These are phyloP conservation scores for Aureobasidium leucospermi DNA, from an alignment of 2,329 filamentous ascomycete genomes.

Conservation along the genomic window DNA sequence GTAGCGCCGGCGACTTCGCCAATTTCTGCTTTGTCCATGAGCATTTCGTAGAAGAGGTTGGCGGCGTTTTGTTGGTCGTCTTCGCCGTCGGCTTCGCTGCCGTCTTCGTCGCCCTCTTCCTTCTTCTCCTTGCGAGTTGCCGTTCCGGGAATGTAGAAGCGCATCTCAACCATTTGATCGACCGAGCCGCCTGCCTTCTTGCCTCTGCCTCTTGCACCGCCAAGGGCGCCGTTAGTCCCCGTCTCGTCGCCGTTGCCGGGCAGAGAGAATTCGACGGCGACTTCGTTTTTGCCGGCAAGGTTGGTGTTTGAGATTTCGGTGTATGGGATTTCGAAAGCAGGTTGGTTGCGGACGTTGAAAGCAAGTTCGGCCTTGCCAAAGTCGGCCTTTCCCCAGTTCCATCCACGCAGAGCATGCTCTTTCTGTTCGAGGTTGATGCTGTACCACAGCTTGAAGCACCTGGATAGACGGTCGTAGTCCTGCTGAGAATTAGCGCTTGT, in stretches of 20 bases:
- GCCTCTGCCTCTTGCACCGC: conserved; percentile 67
- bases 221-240: conserved; percentile 64
- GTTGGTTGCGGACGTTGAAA: conserved; percentile 95
- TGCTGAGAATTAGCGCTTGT: conserved; percentile 29
- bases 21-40: conserved; percentile 98
- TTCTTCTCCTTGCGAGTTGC: conserved; percentile 64
- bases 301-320: conserved; percentile 98
- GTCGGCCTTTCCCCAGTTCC: conserved; percentile 99
- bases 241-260: conserved; percentile 64
- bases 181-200: conserved; percentile 83
- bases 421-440: conserved; percentile 85
- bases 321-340: conserved; percentile 94
- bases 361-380: conserved; percentile 90
- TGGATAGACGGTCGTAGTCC: conserved; percentile 83
- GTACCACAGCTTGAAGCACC: conserved; percentile 98
- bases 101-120: conserved; percentile 66
- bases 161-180: conserved; percentile 96
- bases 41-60: conserved; percentile 93
- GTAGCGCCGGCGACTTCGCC: conserved; percentile 98
- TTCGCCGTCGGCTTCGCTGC: conserved; percentile 48
- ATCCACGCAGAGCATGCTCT: conserved; percentile 90
- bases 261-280: conserved; percentile 86
- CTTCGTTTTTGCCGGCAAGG: conserved; percentile 92
- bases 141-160: conserved; percentile 94
- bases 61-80: conserved; percentile 87